Conservation (phyloP, 306 rosid genomes). For the Acacia acuminata region DNA sequence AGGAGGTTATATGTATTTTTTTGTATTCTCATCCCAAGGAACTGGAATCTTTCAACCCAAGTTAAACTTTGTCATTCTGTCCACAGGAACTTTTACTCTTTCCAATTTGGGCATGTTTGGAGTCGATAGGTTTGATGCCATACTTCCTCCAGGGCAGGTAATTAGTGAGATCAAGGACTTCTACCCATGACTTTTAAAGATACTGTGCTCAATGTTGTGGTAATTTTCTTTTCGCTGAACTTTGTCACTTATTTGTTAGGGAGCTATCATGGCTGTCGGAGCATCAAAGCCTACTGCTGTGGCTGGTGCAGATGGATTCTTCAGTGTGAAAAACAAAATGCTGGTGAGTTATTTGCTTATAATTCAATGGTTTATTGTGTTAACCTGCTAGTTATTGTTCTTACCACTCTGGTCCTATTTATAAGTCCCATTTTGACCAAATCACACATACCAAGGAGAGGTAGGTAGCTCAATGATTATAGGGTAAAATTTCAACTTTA, state of each 20-base stretch:
- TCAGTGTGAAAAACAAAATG: constrained; percentile 74
- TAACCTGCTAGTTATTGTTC: neutral
- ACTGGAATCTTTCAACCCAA: constrained; percentile 13
- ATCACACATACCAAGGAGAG: too few relatives aligned
- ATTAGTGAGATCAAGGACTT: constrained; percentile 26
- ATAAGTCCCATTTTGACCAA: too few relatives aligned
- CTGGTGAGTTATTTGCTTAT: constrained; percentile 48
- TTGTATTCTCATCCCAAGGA: constrained; percentile 20
- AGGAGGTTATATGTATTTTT: constrained; percentile 38
- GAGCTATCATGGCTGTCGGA: constrained; percentile 99
- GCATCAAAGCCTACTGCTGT: constrained; percentile 78
- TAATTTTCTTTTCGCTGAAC: constrained; percentile 27
- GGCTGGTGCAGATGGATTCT: constrained; percentile 64
- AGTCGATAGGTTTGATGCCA: constrained; percentile 92
- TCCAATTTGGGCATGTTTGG: constrained; percentile 98
- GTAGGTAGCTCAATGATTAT: too few relatives aligned
- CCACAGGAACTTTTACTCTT: constrained; percentile 86
- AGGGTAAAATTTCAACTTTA: too few relatives aligned
- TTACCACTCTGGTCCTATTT: too few relatives aligned
- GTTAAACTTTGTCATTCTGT: neutral
- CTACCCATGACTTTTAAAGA: constrained; percentile 15
- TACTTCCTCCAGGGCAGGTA: constrained; percentile 99
- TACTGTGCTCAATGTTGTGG: constrained; percentile 15
- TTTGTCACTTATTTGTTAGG: constrained; percentile 49
- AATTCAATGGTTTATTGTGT: neutral